Evolutionary conservation across 2,329 filamentous ascomycete genomes (phyloP).

Genomic region (Sordariomycetes sp.): DNA sequence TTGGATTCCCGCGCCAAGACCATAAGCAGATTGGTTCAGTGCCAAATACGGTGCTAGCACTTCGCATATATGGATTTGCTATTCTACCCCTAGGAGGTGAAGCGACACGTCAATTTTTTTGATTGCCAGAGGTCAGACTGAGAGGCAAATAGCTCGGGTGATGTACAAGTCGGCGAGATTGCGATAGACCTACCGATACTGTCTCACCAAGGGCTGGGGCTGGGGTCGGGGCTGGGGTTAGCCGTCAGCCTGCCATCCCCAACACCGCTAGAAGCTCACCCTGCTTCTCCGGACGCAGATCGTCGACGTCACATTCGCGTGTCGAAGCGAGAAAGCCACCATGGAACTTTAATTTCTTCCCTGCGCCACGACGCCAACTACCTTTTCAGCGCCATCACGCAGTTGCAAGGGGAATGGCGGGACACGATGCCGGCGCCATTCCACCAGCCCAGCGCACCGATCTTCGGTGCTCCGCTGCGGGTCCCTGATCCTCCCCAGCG

Average conservation of each 20-base stretch:
- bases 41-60: no score
- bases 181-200: neutral
- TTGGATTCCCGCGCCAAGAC: no score
- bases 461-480: neutral
- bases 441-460: neutral
- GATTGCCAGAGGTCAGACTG: neutral
- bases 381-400: neutral
- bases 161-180: neutral
- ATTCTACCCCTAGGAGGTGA: no score
- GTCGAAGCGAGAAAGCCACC: neutral
- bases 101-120: no score
- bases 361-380: neutral
- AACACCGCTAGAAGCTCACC: neutral
- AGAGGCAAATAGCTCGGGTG: neutral
- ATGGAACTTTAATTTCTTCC: neutral
- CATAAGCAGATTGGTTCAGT: no score
- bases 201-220: no score
- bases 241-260: neutral
- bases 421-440: neutral
- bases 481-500: neutral
- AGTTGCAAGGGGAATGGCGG: neutral
- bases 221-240: no score
- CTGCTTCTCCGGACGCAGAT: neutral
- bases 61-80: no score
- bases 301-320: neutral